Evolutionary conservation across 176 grass and related monocot genomes (phyloP), one percentile per base, ranked within the genome.

Genomic region (Oryza officinalis): DNA sequence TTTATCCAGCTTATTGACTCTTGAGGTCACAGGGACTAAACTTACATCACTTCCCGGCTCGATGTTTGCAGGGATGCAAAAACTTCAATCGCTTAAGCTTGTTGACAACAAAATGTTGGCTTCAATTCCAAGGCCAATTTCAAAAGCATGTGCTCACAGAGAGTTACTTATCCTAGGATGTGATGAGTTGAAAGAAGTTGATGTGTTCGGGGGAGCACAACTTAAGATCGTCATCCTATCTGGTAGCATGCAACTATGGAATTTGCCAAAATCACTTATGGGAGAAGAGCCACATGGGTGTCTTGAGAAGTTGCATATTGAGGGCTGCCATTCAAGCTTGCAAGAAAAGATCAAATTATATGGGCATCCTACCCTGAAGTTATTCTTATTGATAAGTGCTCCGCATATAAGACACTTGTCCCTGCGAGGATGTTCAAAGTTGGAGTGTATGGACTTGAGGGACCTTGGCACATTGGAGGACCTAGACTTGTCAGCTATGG

Each of bases 401-500:
- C 67, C 65, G 13, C 67, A 20, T 0, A 4, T 83, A 23, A 80
- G 3, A 26, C 1, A 0, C 0, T 0, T 84, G 6, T 88, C 75
- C 0, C 15, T 88, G 26, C 4, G 0, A 0, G 27, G 68, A 33
- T 88, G 80, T 22, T 45, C 0, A n/a, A 83, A 33, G 0, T 23
- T 88, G 0, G 46, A 84, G 18, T 22, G 0, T 3, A 4, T 88
- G 0, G 61, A 84, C 8, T 37, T 88, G 3, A 88, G n/a, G 45
- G 20, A 84, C 5, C 46, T 69, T 37, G 69, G 1, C 66, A 35
- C 46, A 37, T 27, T 88, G 15, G 81, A 84, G 25, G 81, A 79
- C 2, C 26, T 88, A 1, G 61, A 84, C 23, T 11, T 88, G 0
- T 84, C 86, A 2, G 11, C 18, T 45, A 84, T 68, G 0, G 1